Evolutionary conservation across 192 early-diverging fungal genomes (phyloP), one percentile per base, ranked within the genome.

Genomic region (Podila verticillata): DNA sequence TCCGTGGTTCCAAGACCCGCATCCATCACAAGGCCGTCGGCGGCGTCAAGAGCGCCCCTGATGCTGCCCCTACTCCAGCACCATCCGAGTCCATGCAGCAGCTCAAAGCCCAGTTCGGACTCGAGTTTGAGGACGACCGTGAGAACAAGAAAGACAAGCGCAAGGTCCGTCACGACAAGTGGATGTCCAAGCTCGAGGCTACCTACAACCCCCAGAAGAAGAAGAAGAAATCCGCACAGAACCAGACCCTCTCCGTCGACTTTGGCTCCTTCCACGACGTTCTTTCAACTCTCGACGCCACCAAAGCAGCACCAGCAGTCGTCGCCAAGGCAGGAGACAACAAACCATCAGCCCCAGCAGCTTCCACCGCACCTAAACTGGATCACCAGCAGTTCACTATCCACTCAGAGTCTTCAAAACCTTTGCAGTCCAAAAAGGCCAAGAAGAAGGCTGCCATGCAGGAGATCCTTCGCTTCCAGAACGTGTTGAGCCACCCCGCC

Each of bases 381-480:
- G 19, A 81, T 39, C 68, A 71, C 31, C 65, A 71, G n/a, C 60
- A 70, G 57, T 80, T 66, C 34, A 72, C 77, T 2, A 80, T 80
- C 61, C 64, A 80, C 35, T 51, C 66, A 9, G 72, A 81, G 5
- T 68, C 75, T 5, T 78, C 72, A 17, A 66, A 80, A 19, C 72
- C 75, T 48, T 35, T 67, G 12, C 82, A 83, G 44, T 74, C 79
- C 31, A 82, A 87, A 22, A 91, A 88, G 56, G 88, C 89, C 4
- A 82, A 88, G 47, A 87, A 88, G 57, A 88, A 89, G 79, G 89
- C 89, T 58, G 90, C 86, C 22, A 81, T 92, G 48, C 75, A 77
- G 57, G 94, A 95, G 62, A 92, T 93, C 39, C 82, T 89, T 58
- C 85, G 94, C 24, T 91, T 95, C 70, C 88, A 89, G 57, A 91